Evolutionary conservation across 163 green algal genomes (phyloP), one percentile per base, ranked within the genome.

Genomic region (Chlamydomonas reinhardtii): DNA sequence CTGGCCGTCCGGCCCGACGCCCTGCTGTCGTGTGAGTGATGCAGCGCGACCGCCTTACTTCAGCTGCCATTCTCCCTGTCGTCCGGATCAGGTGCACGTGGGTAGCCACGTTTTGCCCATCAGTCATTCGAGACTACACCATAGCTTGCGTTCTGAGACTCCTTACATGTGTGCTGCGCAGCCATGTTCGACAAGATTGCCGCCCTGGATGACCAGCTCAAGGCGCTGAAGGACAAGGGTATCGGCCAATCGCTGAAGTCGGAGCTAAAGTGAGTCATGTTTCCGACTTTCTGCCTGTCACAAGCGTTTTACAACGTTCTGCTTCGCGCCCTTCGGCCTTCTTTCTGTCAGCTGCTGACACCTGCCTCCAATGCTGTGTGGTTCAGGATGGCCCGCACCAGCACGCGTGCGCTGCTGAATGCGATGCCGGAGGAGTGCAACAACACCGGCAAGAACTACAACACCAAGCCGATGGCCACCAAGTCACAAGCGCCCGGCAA

Each of bases 191-290:
- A 32, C 39, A n/a, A 56, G 25, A 48, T 84, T 37, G 39, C 52
- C 24, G 66, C 69, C 0, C 78, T 85, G 43, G 15, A 76, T 66
- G 48, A 31, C 48, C 19, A 9, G 22, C 66, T 85, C 2, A 43
- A 48, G 43, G 19, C 48, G 66, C 43, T 85, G 48, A 54, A 59
- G 24, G 66, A 69, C 6, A 59, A n/a, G 31, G 78, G 43, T 22
- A 70, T n/a, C 31, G 59, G 48, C 22, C 22, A 29, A 27, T n/a
- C 78, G 6, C 48, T 85, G 2, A 56, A 35, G 78, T 20, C 43
- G 4, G 78, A 85, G 78, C 39, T 85, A 66, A 85, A 76, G 78
- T 85, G 17, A 75, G 76, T 61, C 31, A n/a, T 5, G 39, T 48
- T 48, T 48, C 39, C 5, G 39, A 5, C 8, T 48, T 8, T 5